Evolutionary conservation across 495 filamentous ascomycete species (phyloP), one percentile per base, ranked within the genome.

Genomic region (Penicillium angulare): DNA sequence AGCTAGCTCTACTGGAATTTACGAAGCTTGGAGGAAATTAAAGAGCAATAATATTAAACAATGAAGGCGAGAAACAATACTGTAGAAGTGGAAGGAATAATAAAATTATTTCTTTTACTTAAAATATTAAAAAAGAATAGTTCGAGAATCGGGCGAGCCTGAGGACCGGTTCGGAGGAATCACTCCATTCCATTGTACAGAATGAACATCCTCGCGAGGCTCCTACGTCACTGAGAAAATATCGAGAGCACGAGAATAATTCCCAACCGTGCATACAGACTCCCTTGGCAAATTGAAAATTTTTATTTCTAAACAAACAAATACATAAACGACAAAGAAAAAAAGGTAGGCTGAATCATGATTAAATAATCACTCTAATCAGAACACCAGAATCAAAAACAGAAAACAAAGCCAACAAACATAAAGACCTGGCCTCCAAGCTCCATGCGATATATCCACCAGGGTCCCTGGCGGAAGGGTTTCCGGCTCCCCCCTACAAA

Each of bases 361-460:
- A 35, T 13, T 35, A 18, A 6, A 43, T 6, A 16, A 27, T 27
- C 23, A 24, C 10, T 3, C 34, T 7, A 3, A 41, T 18, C 38
- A 18, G 21, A 17, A 44, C 23, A 27, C 16, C 15, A 23, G 21
- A 27, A 42, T n/a, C 21, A 44, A 27, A 43, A 21, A 43, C 27
- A 29, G n/a, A n/a, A n/a, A n/a, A n/a, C n/a, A n/a, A n/a, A n/a
- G n/a, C n/a, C n/a, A n/a, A n/a, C n/a, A n/a, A n/a, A n/a, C n/a
- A n/a, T n/a, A n/a, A n/a, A n/a, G n/a, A n/a, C n/a, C n/a, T n/a
- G n/a, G n/a, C n/a, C n/a, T n/a, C 22, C 18, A 43, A 27, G 31
- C 12, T n/a, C 15, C 27, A 20, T 18, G 16, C 20, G 45, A 48
- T 48, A 32, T 48, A 48, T 48, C 45, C 26, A 15, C 33, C n/a